These are phyloP conservation scores for Fimicolochytrium jonesii DNA, from an alignment of 192 early-diverging fungal species.

Conservation along the genomic window DNA sequence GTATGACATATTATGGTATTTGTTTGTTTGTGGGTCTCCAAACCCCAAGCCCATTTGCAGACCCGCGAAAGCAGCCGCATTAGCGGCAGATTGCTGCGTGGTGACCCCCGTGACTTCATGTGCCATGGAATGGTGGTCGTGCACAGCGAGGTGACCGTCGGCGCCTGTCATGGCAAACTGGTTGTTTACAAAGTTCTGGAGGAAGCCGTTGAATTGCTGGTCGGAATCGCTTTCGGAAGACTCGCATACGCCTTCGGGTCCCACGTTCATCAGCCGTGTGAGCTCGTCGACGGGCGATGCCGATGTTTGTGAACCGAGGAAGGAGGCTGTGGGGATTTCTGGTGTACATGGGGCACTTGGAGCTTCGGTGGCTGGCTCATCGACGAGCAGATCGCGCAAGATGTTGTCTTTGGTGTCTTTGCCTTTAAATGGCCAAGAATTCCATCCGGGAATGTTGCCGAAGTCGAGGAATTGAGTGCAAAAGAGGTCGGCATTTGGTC, in stretches of 20 bases:
- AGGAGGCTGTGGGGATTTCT: neutral
- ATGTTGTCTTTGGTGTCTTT: neutral
- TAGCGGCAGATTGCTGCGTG: too few relatives aligned
- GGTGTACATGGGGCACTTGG: neutral
- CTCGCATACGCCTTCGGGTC: neutral
- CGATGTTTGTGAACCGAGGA: neutral
- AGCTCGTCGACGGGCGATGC: too few relatives aligned
- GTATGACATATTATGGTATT: too few relatives aligned
- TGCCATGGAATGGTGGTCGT: too few relatives aligned
- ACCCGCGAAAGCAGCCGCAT: too few relatives aligned
- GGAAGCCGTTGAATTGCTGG: constrained; percentile 1
- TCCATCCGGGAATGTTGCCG: constrained; percentile 39
- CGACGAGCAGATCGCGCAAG: neutral
- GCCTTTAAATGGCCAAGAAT: constrained; percentile 24
- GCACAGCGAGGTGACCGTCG: too few relatives aligned
- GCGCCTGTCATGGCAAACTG: too few relatives aligned
- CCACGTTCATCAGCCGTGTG: too few relatives aligned
- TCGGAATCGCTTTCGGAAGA: neutral
- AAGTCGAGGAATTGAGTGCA: constrained; percentile 25
- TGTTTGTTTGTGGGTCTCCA: too few relatives aligned
- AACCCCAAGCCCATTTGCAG: too few relatives aligned
- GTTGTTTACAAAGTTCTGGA: constrained; percentile 1
- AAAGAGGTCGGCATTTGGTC: constrained; percentile 28
- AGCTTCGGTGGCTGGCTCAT: neutral
- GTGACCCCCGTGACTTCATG: too few relatives aligned